Conservation (phyloP, 805 yeast species). For the Myxozyma neglecta region DNA sequence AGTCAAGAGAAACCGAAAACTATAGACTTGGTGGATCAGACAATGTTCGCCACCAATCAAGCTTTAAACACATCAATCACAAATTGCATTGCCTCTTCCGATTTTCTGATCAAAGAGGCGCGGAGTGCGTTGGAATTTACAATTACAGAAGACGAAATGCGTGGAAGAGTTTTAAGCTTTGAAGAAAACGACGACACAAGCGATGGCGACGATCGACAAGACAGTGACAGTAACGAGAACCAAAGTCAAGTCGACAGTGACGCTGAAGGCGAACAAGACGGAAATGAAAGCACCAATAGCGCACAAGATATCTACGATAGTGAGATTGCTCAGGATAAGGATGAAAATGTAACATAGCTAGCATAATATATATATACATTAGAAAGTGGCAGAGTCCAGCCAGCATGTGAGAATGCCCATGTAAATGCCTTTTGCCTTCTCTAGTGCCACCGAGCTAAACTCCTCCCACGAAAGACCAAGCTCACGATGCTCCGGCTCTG, state of each 20-base stretch:
- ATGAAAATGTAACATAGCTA: background rate
- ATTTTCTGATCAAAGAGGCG: conserved; percentile 18
- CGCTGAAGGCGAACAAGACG: background rate
- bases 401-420: conserved; percentile 22
- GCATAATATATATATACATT: background rate
- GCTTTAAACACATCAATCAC: conserved; percentile 19
- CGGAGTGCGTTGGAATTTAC: background rate
- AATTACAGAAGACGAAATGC: conserved; percentile 14
- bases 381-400: conserved; percentile 23
- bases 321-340: background rate
- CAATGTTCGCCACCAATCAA: background rate
- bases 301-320: background rate
- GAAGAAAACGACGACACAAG: conserved; percentile 4
- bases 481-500: conserved; percentile 12
- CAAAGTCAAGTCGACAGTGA: background rate
- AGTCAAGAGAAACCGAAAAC: background rate
- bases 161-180: conserved; percentile 18
- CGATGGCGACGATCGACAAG: background rate
- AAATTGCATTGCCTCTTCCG: conserved; percentile 18
- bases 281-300: too few species aligned
- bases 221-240: background rate
- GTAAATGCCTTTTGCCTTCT: conserved; percentile 16
- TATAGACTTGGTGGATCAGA: conserved; percentile 1
- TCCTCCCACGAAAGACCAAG: conserved; percentile 24
- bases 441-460: conserved; percentile 16